Base-by-base conservation (phyloP, 2,329 filamentous ascomycete genomes). In the Lasiodiplodia sp. region DNA sequence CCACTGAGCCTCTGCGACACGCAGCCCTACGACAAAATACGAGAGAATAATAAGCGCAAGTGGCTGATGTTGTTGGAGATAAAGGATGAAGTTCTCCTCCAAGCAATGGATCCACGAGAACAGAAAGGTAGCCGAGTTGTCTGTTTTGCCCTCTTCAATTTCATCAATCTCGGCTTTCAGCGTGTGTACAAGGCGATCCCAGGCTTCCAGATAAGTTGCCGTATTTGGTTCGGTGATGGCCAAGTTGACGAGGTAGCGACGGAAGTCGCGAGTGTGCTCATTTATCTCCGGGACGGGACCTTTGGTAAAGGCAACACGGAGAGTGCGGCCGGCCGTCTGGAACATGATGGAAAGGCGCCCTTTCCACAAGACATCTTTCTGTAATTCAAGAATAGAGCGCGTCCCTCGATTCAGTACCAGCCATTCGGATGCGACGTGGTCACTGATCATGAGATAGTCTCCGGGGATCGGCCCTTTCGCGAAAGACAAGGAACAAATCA, bases 101-200 rank as follows among this genome's bases (percentile, higher is more conserved):
- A 65, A 28, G 49, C 52, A 49, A 31, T 68, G 66, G 10, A 68
- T 28, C 67, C 67, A 68, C 11, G 47, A 40, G n/a, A 68, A 57
- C 12, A 64, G 3, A 18, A 52, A 52, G 16, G 37, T 38, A 4
- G 25, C 18, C 3, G 7, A 37, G 7, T 38, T 23, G 2, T 28
- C 11, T 18, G 25, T 12, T 11, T 52, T 49, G 2, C 47, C 60
- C 4, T 11, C 12, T 4, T 12, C 23, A 4, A n/a, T 6, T 2
- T 31, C 40, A 6, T 57, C 53, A 5, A 67, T 14, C 6, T 21
- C 14, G 6, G 53, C 40, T 3, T 67, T 47, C n/a, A 58, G 37
- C 12, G 28, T 51, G 5, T 28, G 31, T 1, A 40, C 11, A 4
- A 62, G 34, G 12, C 56, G 44, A 8, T 44, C 55, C 8, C 40